Evolutionary conservation across 306 rosid genomes (phyloP).

Genomic region (Acmispon strigosus): DNA sequence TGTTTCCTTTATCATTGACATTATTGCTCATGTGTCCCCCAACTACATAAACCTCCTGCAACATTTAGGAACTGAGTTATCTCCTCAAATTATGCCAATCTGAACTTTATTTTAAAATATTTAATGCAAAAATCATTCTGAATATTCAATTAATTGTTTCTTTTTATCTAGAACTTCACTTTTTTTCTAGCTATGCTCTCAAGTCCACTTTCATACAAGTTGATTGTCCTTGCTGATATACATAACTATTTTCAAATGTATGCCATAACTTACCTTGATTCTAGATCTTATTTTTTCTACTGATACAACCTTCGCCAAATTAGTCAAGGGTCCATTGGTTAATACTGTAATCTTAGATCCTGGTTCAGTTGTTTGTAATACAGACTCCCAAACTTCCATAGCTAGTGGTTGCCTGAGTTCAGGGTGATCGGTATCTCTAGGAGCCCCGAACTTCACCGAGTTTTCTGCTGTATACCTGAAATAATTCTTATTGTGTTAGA

Average conservation of each 20-base stretch:
- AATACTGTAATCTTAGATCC: constrained; percentile 63
- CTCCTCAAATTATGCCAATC: not conserved
- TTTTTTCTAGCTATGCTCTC: too few relatives aligned
- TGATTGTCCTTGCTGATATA: not conserved
- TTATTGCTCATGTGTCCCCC: constrained; percentile 67
- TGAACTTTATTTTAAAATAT: not conserved
- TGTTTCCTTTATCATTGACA: constrained; percentile 53
- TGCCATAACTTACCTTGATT: constrained; percentile 47
- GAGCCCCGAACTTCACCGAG: constrained; percentile 63
- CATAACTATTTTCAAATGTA: not conserved
- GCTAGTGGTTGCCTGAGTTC: constrained; percentile 81
- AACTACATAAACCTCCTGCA: constrained; percentile 75
- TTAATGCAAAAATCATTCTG: too few relatives aligned
- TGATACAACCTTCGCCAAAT: constrained; percentile 59
- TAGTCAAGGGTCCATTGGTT: constrained; percentile 91
- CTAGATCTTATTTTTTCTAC: constrained; percentile 39
- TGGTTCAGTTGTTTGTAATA: constrained; percentile 42
- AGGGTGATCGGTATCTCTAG: constrained; percentile 64
- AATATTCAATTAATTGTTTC: too few relatives aligned
- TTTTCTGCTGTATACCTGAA: constrained; percentile 74
- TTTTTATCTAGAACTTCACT: too few relatives aligned
- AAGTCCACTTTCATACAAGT: too few relatives aligned
- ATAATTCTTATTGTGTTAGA: not conserved
- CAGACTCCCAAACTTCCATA: constrained; percentile 67
- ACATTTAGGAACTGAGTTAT: not conserved